These are phyloP conservation scores for Rehmannia glutinosa DNA, from an alignment of 257 asterid genomes.

Conservation along the genomic window DNA sequence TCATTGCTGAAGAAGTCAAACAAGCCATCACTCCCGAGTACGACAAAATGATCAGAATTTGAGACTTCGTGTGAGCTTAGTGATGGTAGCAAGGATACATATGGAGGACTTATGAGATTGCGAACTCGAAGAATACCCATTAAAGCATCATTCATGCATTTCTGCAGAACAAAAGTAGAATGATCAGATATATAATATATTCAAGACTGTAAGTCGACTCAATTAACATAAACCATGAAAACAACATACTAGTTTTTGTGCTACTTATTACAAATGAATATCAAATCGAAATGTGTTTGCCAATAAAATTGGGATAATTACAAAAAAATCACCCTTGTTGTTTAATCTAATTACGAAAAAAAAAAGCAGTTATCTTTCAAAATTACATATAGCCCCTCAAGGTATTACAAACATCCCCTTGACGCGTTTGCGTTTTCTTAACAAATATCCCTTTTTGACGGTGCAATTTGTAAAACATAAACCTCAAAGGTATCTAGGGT, in stretches of 20 bases:
- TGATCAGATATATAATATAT: slow-evolving; percentile 2
- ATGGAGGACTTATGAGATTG: slow-evolving; percentile 87
- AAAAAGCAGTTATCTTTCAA: too few relatives aligned
- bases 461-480: too few relatives aligned
- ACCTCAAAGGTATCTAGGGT: too few relatives aligned
- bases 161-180: slow-evolving; percentile 42
- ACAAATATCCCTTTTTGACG: too few relatives aligned
- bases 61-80: slow-evolving; percentile 64
- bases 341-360: too few relatives aligned
- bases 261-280: neutral
- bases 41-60: slow-evolving; percentile 67
- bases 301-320: too few relatives aligned
- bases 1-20: slow-evolving; percentile 92
- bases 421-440: too few relatives aligned
- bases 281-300: neutral
- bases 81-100: slow-evolving; percentile 72
- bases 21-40: slow-evolving; percentile 94
- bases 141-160: slow-evolving; percentile 82
- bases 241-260: too few relatives aligned
- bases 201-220: neutral
- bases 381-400: too few relatives aligned
- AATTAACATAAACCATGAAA: neutral
- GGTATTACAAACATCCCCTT: too few relatives aligned
- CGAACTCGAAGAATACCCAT: slow-evolving; percentile 93
- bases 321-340: too few relatives aligned